Base-by-base conservation (phyloP, 176 grass and related monocot species). In the Oryza nivara region DNA sequence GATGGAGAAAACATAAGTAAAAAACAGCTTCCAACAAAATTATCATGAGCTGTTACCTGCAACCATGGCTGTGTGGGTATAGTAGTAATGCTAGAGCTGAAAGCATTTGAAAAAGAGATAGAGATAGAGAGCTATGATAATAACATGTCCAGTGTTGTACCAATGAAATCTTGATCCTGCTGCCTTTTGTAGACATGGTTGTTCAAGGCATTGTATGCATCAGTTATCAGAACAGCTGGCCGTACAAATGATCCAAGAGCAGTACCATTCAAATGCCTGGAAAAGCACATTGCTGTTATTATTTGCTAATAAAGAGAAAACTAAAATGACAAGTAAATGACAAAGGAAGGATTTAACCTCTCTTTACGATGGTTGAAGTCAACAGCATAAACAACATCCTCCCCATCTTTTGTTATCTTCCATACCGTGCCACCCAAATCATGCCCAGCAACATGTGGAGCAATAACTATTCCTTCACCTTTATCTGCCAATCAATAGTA, bases 381-480 rank as follows among this genome's bases (percentile, higher is more conserved):
- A 75, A 98, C 91, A 40, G 91, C 95, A 72, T 98, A 98, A 43
- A 98, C 58, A 0, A 98, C 89, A 77, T 98, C 92, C 61, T 98
- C 92, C 25, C 95, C 95, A 90, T 98, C 95, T 85, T 98, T 95
- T 48, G 95, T 98, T 82, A 98, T 98, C 89, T 95, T 98, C 95
- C 95, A 98, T 71, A 98, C 76, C 5, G 95, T 95, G 51, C 95
- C 91, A 1, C 95, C 95, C 91, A 95, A 88, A 88, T 93, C 92
- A 95, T 98, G 95, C 34, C 95, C 95, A 56, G 92, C 88, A 64
- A 95, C 95, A 80, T 95, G 91, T 30, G 95, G 95, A 58, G 92
- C 83, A 90, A 98, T 98, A 76, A 98, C 92, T 88, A 98, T 95
- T 77, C 95, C 95, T 80, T 98, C 95, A 72, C 95, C 95, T 90